phyloP scores from a whole-genome alignment of 208 protist species.

The Plasmodiophora brassicae region DNA sequence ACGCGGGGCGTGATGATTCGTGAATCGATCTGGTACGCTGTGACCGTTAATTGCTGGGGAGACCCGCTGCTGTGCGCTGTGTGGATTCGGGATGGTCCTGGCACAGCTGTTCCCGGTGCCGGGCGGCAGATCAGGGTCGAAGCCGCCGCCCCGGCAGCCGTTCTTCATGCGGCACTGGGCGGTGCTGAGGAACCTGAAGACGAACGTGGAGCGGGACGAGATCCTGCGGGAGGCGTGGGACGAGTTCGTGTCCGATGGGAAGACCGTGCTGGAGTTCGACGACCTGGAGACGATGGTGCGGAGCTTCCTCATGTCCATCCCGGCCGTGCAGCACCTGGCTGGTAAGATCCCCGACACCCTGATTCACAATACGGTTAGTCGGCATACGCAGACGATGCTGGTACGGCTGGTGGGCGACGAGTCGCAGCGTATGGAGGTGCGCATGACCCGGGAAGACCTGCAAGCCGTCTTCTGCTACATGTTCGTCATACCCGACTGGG shows the following conservation, averaged over 20 bases:
- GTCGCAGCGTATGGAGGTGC: not conserved
- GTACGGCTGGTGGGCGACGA: not conserved
- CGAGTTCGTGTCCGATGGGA: not conserved
- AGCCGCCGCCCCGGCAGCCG: too few species aligned
- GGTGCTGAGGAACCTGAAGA: not conserved
- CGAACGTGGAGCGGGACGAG: not conserved
- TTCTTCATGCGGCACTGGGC: not conserved
- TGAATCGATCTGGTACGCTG: too few species aligned
- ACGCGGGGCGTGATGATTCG: too few species aligned
- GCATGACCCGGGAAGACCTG: not conserved
- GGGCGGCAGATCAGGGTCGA: too few species aligned
- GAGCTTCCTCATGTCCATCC: not conserved
- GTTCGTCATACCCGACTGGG: not conserved
- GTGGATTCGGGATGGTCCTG: too few species aligned
- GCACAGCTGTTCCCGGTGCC: too few species aligned
- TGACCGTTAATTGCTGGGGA: too few species aligned
- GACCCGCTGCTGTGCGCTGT: too few species aligned
- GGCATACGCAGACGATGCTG: conserved; percentile 8
- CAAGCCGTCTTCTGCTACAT: not conserved
- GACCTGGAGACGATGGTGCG: not conserved
- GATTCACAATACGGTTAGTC: conserved; percentile 6
- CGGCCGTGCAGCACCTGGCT: not conserved
- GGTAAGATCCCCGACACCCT: not conserved
- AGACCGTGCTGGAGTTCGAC: not conserved
- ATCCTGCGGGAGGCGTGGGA: not conserved